A percentile compares a stretch with the other conserved stretches of the same genome.
These are phyloP conservation scores for Torulaspora franciscae DNA, from an alignment of 805 yeast genomes.

Conservation along the genomic window DNA sequence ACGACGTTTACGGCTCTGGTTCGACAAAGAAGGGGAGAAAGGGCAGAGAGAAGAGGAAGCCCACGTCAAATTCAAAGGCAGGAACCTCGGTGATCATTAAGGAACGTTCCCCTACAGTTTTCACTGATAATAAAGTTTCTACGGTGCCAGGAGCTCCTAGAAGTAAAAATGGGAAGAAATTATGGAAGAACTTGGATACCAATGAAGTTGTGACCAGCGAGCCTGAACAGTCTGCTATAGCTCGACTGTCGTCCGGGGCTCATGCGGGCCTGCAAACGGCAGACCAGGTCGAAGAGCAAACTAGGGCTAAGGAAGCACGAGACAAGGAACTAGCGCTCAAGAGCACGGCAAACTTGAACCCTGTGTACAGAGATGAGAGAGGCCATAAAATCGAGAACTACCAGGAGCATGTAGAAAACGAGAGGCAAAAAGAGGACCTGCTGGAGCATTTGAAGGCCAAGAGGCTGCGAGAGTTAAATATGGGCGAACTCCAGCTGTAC, in stretches of 20 bases:
- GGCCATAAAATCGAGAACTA: slow-evolving; percentile 51
- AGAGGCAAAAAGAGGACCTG: slow-evolving; percentile 27
- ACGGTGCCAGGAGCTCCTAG: background rate
- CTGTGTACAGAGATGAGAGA: slow-evolving; percentile 55
- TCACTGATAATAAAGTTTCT: background rate
- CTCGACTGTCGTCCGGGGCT: slow-evolving; percentile 32
- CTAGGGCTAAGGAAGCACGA: slow-evolving; percentile 31
- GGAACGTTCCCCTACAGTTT: slow-evolving; percentile 17
- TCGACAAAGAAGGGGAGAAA: slow-evolving; percentile 26
- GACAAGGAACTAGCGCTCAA: slow-evolving; percentile 15
- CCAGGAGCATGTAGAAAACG: slow-evolving; percentile 21
- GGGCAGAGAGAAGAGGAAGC: slow-evolving; percentile 27
- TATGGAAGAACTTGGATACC: slow-evolving; percentile 33
- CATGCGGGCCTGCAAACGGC: slow-evolving; percentile 47
- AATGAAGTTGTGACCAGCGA: slow-evolving; percentile 16
- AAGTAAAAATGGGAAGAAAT: slow-evolving; percentile 2
- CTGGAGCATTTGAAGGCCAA: slow-evolving; percentile 29
- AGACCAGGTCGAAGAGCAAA: slow-evolving; percentile 38
- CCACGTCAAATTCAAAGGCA: background rate
- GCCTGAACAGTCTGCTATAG: slow-evolving; percentile 3
- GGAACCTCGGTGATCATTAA: slow-evolving; percentile 14
- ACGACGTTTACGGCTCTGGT: slow-evolving; percentile 40
- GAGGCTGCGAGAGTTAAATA: slow-evolving; percentile 38
- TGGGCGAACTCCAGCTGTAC: slow-evolving; percentile 35
- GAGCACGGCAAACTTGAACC: slow-evolving; percentile 24